Conservation (phyloP, 345 rosid species). For the Lepidium sativum region DNA sequence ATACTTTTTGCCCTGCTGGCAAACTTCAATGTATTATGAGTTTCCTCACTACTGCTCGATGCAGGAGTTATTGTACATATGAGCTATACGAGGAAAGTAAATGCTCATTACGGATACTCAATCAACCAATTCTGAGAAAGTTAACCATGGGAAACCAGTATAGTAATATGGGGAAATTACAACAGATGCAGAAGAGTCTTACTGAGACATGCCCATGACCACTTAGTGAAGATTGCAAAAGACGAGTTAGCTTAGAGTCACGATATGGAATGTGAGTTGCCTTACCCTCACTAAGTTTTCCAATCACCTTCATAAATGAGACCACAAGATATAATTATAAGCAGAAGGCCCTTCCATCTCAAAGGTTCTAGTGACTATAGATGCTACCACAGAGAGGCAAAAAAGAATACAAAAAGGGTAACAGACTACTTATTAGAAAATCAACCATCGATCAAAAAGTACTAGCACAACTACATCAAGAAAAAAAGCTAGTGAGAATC, state of each 20-base stretch:
- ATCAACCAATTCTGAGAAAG: neutral
- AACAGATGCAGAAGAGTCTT: constrained; percentile 29
- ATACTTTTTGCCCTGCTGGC: constrained; percentile 98
- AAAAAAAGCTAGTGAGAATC: neutral
- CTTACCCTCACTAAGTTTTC: constrained; percentile 97
- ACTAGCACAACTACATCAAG: constrained; percentile 1
- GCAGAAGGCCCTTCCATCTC: neutral
- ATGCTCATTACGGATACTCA: neutral
- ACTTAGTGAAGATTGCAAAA: constrained; percentile 91
- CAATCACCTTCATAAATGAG: constrained; percentile 68
- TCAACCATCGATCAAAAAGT: neutral
- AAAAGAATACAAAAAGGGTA: neutral
- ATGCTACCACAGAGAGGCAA: neutral
- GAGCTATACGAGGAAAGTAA: constrained; percentile 46
- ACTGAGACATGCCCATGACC: constrained; percentile 99
- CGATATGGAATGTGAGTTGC: constrained; percentile 99
- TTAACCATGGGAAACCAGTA: neutral
- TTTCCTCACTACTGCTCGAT: constrained; percentile 94
- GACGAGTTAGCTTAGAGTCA: constrained; percentile 98
- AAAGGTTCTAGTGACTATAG: neutral
- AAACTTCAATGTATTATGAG: constrained; percentile 96
- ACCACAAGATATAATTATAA: constrained; percentile 11
- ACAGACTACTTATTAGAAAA: neutral
- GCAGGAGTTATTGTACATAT: constrained; percentile 99
- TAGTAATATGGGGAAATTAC: constrained; percentile 3